phyloP scores from a whole-genome alignment of 768 basidiomycete species.

The Leccinellum albellum region DNA sequence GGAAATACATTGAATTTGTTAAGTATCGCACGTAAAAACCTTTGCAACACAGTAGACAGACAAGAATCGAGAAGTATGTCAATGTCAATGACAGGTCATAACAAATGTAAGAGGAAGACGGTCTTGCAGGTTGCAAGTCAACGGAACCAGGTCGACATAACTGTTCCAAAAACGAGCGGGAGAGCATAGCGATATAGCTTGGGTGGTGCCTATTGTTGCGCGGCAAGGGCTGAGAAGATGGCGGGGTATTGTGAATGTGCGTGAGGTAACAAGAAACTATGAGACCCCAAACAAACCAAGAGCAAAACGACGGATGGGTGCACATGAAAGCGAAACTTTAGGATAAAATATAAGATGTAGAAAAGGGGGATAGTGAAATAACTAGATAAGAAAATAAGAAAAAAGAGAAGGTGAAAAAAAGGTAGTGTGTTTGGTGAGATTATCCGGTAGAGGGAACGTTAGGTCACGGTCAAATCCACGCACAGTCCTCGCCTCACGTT shows the following conservation, averaged over 20 bases:
- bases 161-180: conserved; percentile 22
- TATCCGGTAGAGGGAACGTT: conserved; percentile 19
- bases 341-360: conserved; percentile 20
- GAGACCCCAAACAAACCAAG: conserved; percentile 12
- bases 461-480: conserved; percentile 15
- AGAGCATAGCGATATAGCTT: conserved; percentile 26
- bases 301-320: conserved; percentile 19
- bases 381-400: conserved; percentile 33
- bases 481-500: conserved; percentile 11
- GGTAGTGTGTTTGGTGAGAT: conserved; percentile 14
- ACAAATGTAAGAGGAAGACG: conserved; percentile 8
- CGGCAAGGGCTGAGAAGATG: conserved; percentile 13
- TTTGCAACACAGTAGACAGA: conserved; percentile 11
- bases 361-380: conserved; percentile 20
- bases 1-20: conserved; percentile 18
- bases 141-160: conserved; percentile 9
- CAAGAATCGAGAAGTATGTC: conserved; percentile 12
- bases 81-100: conserved; percentile 24
- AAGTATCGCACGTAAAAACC: conserved; percentile 6
- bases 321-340: conserved; percentile 24
- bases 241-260: conserved; percentile 22
- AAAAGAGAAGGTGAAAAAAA: conserved; percentile 16
- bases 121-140: conserved; percentile 12
- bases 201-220: conserved; percentile 17
- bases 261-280: conserved; percentile 22